A percentile compares a stretch with the other conserved stretches of the same genome.
phyloP scores from a whole-genome alignment of 192 early-diverging fungal species.

The Dissophora ornata region DNA sequence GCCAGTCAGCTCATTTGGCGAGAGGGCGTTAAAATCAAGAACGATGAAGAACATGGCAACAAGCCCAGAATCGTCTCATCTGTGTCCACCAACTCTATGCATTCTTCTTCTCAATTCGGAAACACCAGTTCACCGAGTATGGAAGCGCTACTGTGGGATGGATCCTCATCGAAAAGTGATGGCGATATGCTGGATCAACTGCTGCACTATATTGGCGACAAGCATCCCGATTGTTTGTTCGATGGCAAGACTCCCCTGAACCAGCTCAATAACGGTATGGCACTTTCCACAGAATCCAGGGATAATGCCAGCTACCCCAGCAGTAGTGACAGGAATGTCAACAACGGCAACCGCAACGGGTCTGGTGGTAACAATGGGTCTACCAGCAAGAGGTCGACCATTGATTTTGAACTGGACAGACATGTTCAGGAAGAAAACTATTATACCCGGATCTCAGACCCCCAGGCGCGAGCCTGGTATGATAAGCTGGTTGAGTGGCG shows the following conservation, averaged over 20 bases:
- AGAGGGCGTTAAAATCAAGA: constrained; percentile 38
- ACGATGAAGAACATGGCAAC: constrained; percentile 20
- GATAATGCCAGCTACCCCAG: neutral
- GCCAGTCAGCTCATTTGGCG: constrained; percentile 48
- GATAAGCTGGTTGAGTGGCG: constrained; percentile 53
- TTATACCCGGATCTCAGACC: constrained; percentile 54
- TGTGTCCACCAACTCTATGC: too few relatives aligned
- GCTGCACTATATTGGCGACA: constrained; percentile 67
- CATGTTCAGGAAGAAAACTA: constrained; percentile 61
- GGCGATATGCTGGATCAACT: constrained; percentile 69
- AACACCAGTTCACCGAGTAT: neutral
- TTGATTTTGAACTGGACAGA: constrained; percentile 58
- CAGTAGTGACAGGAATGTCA: too few relatives aligned
- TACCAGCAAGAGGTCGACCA: constrained; percentile 14
- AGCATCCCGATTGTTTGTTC: constrained; percentile 71
- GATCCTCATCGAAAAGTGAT: constrained; percentile 30
- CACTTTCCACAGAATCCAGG: constrained; percentile 29
- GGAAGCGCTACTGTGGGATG: constrained; percentile 59
- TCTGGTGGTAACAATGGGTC: neutral
- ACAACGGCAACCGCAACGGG: too few relatives aligned
- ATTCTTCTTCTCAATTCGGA: neutral
- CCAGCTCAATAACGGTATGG: constrained; percentile 52
- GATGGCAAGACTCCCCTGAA: constrained; percentile 57
- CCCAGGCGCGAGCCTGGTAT: constrained; percentile 58
- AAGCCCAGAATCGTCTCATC: neutral